Base-by-base conservation (phyloP, 140 eudicot species). In the Flaveria floridana region DNA sequence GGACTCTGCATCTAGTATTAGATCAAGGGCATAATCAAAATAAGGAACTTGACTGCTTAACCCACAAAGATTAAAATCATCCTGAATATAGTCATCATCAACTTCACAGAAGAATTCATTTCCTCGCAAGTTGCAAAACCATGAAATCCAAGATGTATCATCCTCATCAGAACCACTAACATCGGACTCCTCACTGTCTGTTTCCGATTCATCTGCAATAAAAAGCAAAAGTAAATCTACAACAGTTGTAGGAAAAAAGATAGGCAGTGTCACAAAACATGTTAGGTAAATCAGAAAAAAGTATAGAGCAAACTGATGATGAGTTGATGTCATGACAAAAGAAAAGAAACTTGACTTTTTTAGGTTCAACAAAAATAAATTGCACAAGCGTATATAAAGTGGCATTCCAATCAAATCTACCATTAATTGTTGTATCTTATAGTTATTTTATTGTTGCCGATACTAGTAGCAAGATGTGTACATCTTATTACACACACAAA, bases 121-220 rank as follows among this genome's bases (percentile, higher is more conserved):
- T 80, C 97, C 97, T 52, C 96, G 81, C 85, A 91, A 80, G 82
- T 91, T 91, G 87, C 97, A 91, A 74, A 91, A 91, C 97, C 97
- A 91, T 78, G 97, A 88, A 75, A 91, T 89, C 97, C 97, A 91
- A 39, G 97, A 88, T 44, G 97, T 91, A 65, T 91, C 97, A 7
- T 91, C 97, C 80, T 92, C 97, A 16, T 91, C 97, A 77, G 97
- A 91, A 50, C 96, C 97, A 83, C 97, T 91, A 71, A 91, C 96
- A 78, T 91, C 97, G 51, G 97, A 91, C 78, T 86, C 97, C 86
- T 91, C 97, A 20, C 97, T 91, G 85, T 91, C 97, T 65, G 97
- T 88, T 81, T 91, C 96, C 70, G 97, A 88, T 83, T 88, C 96
- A 53, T 88, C 97, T 88, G 92, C 86, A 70, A 77, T 52, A 41